Conservation (phyloP, 176 grass and related monocot genomes). For the Oryza nivara region DNA sequence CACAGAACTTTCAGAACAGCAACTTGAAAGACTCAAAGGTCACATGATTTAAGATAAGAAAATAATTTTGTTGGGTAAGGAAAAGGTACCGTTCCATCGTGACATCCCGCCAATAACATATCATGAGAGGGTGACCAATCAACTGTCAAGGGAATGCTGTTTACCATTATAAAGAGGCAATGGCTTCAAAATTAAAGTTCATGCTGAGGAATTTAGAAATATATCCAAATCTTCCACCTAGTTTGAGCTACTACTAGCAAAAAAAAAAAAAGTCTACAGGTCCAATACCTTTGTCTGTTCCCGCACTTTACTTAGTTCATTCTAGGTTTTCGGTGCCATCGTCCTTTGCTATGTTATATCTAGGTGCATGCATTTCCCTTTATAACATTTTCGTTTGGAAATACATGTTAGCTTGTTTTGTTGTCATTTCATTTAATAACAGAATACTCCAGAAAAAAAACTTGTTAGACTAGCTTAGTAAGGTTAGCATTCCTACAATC, state of each 20-base stretch:
- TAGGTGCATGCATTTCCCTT: no score
- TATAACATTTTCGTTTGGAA: no score
- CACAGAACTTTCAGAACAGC: slow-evolving; percentile 33
- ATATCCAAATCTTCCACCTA: slow-evolving; percentile 14
- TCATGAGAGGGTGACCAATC: slow-evolving; percentile 91
- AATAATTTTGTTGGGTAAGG: slow-evolving; percentile 26
- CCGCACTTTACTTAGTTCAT: slow-evolving; percentile 60
- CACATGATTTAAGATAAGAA: slow-evolving; percentile 24
- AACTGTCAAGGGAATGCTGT: slow-evolving; percentile 96
- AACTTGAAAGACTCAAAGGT: slow-evolving; percentile 37
- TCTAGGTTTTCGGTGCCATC: no score
- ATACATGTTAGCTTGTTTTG: no score
- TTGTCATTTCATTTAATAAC: no score
- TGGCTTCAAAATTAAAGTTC: slow-evolving; percentile 57
- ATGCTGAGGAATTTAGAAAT: slow-evolving; percentile 38
- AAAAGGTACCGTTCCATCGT: slow-evolving; percentile 86
- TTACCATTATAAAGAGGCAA: slow-evolving; percentile 65
- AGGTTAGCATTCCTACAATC: no score
- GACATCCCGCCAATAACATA: slow-evolving; percentile 97
- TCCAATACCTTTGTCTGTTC: slow-evolving; percentile 75
- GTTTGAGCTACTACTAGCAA: slow-evolving; percentile 13
- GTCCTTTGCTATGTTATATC: no score
- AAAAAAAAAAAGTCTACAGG: slow-evolving; percentile 38
- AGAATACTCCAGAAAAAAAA: no score
- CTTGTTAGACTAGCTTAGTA: no score